These are phyloP conservation scores for Aspergillus sclerotiicarbonarius DNA, from an alignment of 495 filamentous ascomycete species.

Conservation along the genomic window DNA sequence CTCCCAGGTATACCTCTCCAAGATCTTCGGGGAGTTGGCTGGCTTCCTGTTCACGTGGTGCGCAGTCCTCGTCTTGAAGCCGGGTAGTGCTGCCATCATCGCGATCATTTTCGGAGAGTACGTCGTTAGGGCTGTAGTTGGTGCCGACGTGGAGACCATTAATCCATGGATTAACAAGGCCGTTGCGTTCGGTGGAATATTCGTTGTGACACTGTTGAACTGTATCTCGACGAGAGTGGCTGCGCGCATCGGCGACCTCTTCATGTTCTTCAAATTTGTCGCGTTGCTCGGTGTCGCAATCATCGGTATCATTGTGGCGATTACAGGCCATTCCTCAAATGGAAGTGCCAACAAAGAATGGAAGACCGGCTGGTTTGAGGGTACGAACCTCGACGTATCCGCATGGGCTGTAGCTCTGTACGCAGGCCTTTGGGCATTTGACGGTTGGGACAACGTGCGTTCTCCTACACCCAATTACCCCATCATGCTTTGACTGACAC, in stretches of 20 bases:
- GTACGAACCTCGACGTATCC: conserved; percentile 72
- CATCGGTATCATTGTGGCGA: conserved; percentile 84
- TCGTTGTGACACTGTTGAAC: conserved; percentile 78
- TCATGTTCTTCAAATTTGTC: conserved; percentile 97
- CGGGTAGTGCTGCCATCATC: conserved; percentile 89
- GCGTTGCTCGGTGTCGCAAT: conserved; percentile 84
- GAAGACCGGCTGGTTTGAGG: conserved; percentile 91
- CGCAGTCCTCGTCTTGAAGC: conserved; percentile 90
- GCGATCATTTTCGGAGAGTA: conserved; percentile 98
- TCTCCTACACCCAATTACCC: not conserved
- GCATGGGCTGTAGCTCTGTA: conserved; percentile 92
- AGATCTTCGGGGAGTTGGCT: conserved; percentile 90
- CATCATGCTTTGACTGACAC: conserved; percentile 10
- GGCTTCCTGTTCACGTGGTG: conserved; percentile 97
- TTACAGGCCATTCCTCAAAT: conserved; percentile 75
- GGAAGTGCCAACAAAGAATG: conserved; percentile 79
- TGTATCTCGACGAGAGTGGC: conserved; percentile 86
- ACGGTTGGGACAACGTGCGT: conserved; percentile 97
- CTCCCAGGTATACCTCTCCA: conserved; percentile 85
- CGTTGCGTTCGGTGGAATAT: conserved; percentile 74
- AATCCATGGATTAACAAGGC: conserved; percentile 89
- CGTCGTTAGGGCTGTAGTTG: conserved; percentile 78
- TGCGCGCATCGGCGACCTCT: conserved; percentile 77
- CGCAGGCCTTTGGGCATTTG: conserved; percentile 95
- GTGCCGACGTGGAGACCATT: conserved; percentile 70